Percentiles rank a stretch among this genome's conserved stretches.
These are phyloP conservation scores for Fraxinus velutina DNA, from an alignment of 305 asterid genomes.

Conservation along the genomic window DNA sequence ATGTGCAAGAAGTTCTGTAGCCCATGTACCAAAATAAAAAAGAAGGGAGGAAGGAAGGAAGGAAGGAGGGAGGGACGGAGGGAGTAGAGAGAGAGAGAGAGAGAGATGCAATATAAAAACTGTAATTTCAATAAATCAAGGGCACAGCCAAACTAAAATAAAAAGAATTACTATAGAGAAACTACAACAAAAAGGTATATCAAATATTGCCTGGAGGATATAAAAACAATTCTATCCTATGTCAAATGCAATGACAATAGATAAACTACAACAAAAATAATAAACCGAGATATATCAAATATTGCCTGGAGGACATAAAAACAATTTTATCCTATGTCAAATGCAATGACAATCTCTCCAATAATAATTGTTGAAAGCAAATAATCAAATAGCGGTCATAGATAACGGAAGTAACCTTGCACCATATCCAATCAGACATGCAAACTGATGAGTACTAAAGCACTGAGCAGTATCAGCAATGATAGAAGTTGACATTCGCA, in stretches of 20 bases:
- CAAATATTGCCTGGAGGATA: neutral
- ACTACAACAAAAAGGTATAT: neutral
- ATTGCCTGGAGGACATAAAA: neutral
- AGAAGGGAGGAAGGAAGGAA: neutral
- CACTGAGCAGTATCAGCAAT: constrained; percentile 99
- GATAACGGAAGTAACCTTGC: constrained; percentile 65
- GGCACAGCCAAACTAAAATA: neutral
- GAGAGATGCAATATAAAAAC: neutral
- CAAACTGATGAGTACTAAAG: constrained; percentile 99
- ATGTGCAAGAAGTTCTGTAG: neutral
- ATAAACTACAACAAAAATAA: neutral
- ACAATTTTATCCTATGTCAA: neutral
- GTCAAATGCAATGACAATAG: too few relatives aligned
- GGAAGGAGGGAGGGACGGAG: neutral
- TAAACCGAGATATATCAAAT: neutral
- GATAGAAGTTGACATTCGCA: constrained; percentile 94
- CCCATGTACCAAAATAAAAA: neutral
- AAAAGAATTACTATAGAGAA: neutral
- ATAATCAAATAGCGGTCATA: neutral
- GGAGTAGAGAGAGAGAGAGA: neutral
- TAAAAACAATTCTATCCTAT: too few relatives aligned
- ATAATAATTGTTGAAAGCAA: neutral
- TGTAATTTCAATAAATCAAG: neutral
- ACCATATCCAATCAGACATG: constrained; percentile 98
- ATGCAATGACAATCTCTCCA: neutral